These are phyloP conservation scores for Alternaria gansuensis DNA, from an alignment of 2,329 filamentous ascomycete genomes.

Conservation along the genomic window DNA sequence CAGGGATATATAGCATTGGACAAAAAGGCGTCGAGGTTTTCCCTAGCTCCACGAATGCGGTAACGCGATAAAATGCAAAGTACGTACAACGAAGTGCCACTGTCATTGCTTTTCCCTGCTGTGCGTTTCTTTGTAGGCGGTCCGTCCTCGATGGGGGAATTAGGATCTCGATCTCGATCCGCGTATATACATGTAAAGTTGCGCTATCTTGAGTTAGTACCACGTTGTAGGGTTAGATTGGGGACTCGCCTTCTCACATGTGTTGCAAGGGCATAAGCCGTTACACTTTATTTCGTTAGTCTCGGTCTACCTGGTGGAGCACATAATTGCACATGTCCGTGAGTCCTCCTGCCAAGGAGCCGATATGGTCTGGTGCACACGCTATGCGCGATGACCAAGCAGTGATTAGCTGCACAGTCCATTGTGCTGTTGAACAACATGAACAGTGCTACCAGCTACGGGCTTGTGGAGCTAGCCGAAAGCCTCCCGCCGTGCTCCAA, in stretches of 20 bases:
- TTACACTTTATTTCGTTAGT: conserved; percentile 61
- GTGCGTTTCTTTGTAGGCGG: conserved; percentile 49
- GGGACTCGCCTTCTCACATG: conserved; percentile 63
- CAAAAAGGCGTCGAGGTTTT: not conserved
- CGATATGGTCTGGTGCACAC: not conserved
- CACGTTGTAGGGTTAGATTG: not conserved
- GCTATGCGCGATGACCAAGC: not conserved
- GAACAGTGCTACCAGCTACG: not conserved
- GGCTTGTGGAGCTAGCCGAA: not conserved
- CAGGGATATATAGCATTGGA: not conserved
- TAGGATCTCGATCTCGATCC: conserved; percentile 50
- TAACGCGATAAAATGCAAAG: not conserved
- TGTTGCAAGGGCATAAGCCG: conserved; percentile 65
- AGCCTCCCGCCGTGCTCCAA: not conserved
- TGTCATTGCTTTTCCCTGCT: conserved; percentile 33
- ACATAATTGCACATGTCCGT: not conserved
- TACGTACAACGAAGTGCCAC: conserved; percentile 25
- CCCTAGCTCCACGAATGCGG: not conserved
- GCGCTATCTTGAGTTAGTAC: conserved; percentile 45
- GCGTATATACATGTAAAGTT: conserved; percentile 53
- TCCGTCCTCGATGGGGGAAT: conserved; percentile 50
- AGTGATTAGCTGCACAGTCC: not conserved
- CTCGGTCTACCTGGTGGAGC: conserved; percentile 1
- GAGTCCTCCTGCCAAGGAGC: conserved; percentile 2
- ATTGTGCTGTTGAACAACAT: not conserved